Percentiles rank a stretch among this genome's conserved stretches.
These are phyloP conservation scores for Aspergillus latus DNA, from an alignment of 2,329 filamentous ascomycete genomes.

Conservation along the genomic window DNA sequence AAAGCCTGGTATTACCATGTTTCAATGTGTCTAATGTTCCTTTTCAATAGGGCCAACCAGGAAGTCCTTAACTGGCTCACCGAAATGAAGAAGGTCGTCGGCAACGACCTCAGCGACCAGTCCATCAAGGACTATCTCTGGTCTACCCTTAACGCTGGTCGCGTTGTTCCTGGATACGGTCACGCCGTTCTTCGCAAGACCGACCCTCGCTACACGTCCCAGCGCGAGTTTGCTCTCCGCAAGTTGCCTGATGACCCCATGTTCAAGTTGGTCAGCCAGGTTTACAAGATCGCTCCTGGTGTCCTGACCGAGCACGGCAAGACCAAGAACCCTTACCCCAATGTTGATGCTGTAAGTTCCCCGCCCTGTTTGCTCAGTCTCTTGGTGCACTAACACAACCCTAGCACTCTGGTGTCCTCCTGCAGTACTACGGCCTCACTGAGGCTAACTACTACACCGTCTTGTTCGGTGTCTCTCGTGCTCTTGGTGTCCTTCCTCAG, in stretches of 20 bases:
- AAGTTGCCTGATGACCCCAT: slow-evolving; percentile 96
- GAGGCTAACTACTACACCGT: slow-evolving; percentile 99
- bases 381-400: slow-evolving; percentile 16
- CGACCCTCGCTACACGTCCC: slow-evolving; percentile 96
- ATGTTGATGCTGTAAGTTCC: slow-evolving; percentile 75
- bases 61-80: slow-evolving; percentile 99
- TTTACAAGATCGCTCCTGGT: slow-evolving; percentile 99
- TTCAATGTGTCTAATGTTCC: slow-evolving; percentile 20
- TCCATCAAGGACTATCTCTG: slow-evolving; percentile 98
- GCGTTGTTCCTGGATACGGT: slow-evolving; percentile 96
- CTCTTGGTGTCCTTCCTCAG: slow-evolving; percentile 97
- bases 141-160: slow-evolving; percentile 91
- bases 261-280: slow-evolving; percentile 99
- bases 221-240: slow-evolving; percentile 93
- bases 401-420: slow-evolving; percentile 91
- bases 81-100: slow-evolving; percentile 95
- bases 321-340: slow-evolving; percentile 99
- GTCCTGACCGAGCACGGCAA: slow-evolving; percentile 99
- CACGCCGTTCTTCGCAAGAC: slow-evolving; percentile 99
- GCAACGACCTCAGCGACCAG: slow-evolving; percentile 93
- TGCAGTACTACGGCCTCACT: slow-evolving; percentile 98
- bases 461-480: slow-evolving; percentile 96
- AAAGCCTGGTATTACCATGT: background rate
- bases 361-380: background rate
- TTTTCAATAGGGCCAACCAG: slow-evolving; percentile 72